These are phyloP conservation scores for Neurospora sp. DNA, from an alignment of 495 filamentous ascomycete genomes.

Conservation along the genomic window DNA sequence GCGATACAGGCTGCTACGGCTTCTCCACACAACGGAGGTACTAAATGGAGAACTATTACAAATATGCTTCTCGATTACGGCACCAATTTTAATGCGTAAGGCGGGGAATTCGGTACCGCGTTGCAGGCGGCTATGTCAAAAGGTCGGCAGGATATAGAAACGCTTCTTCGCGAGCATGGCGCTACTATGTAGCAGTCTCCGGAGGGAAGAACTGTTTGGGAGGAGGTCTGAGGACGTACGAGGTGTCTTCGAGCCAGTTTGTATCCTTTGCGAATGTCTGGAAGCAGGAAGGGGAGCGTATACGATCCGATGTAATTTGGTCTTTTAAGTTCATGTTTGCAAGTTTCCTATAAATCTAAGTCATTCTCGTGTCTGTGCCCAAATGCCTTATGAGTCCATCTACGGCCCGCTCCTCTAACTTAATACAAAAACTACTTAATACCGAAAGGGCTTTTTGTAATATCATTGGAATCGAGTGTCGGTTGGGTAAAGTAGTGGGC, in stretches of 20 bases:
- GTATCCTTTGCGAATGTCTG: neutral
- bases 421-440: too few species aligned
- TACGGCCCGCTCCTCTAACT: too few species aligned
- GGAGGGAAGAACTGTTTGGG: neutral
- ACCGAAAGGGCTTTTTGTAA: too few species aligned
- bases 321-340: too few species aligned
- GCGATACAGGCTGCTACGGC: too few species aligned
- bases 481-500: too few species aligned
- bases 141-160: constrained; percentile 11
- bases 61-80: constrained; percentile 2
- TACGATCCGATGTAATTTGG: neutral
- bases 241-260: neutral
- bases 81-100: constrained; percentile 17
- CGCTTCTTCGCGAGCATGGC: constrained; percentile 16
- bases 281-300: too few species aligned
- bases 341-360: too few species aligned
- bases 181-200: constrained; percentile 3
- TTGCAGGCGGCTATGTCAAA: constrained; percentile 10
- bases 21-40: too few species aligned
- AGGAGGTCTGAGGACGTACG: neutral
- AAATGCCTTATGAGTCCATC: too few species aligned
- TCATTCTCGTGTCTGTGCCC: too few species aligned
- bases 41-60: neutral
- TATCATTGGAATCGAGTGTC: too few species aligned
- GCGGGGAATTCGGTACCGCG: constrained; percentile 11